Evolutionary conservation across 805 yeast species (phyloP), one percentile per base, ranked within the genome.

Genomic region (Kodamaea laetipori): DNA sequence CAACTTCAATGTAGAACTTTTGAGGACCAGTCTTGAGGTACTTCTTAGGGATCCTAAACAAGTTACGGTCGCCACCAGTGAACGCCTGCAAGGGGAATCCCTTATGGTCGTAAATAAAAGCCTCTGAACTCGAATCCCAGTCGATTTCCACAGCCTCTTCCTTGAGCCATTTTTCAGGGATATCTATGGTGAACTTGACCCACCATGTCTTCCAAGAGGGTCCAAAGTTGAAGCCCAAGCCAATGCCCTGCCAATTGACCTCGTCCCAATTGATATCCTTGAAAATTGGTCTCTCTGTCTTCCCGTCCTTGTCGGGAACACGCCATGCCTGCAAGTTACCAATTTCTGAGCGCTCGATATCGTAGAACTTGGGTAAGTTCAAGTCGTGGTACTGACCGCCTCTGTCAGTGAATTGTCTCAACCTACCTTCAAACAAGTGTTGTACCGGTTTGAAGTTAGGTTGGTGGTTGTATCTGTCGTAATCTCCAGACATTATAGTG

Each of bases 151-250:
- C 74, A 45, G 71, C 74, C 28, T 78, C 80, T 11, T 73, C 71
- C 7, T 66, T 52, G 13, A 71, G 37, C 86, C 87, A 83, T 2
- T 71, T 60, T 11, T 69, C 52, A 0, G 96, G 96, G 4, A 92
- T 69, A n/a, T 70, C 67, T 45, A 87, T 64, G 10, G 73, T 65
- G 15, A 92, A 67, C 52, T 80, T 77, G 65, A 94, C 89, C 99
- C 99, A 92, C 51, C 89, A 95, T 1, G 98, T 86, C 46, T 92
- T 84, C 99, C 99, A 92, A 10, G 95, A 85, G 3, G 99, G 99
- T 0, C 98, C 97, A 61, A 86, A 89, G 6, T 73, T 66, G 52
- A 86, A 83, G 16, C 94, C 95, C 51, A 81, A 81, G 10, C 64
- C 61, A n/a, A 87, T 84, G 17, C 71, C 67, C 51, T 73, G 67